Percentiles rank a stretch among this genome's conserved stretches.
Evolutionary conservation across 805 yeast species (phyloP).

Genomic region (Zygotorulaspora danielsina): DNA sequence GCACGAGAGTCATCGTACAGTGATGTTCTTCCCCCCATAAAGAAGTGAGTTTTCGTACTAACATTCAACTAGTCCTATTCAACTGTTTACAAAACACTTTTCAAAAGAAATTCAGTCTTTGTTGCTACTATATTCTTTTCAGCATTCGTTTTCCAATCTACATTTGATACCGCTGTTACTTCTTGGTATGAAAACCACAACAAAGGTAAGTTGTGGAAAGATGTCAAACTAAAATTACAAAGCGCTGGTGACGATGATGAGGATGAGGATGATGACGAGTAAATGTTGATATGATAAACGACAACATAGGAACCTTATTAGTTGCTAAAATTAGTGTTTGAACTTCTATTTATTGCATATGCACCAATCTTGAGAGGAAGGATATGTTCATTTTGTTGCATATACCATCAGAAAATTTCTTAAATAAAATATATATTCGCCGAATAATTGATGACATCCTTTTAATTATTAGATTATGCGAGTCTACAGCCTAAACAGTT

Average conservation of each 20-base stretch:
- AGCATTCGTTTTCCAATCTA: conserved; percentile 81
- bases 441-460: conserved; percentile 6
- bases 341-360: conserved; percentile 1
- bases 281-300: no score
- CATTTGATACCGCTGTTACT: conserved; percentile 64
- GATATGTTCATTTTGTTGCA: neutral
- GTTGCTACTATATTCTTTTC: conserved; percentile 79
- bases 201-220: conserved; percentile 83
- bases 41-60: no score
- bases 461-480: conserved; percentile 1
- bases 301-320: no score
- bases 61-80: no score
- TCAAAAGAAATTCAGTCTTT: conserved; percentile 87
- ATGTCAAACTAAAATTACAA: conserved; percentile 56
- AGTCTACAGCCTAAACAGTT: neutral
- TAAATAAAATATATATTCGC: conserved; percentile 12
- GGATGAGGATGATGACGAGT: conserved; percentile 50
- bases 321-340: no score
- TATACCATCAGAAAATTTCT: neutral
- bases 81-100: conserved; percentile 57
- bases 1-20: no score
- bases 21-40: no score
- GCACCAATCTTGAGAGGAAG: neutral
- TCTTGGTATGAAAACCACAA: conserved; percentile 72
- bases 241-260: conserved; percentile 58